These are phyloP conservation scores for Pseudogymnoascus sp. DNA, from an alignment of 2,329 filamentous ascomycete genomes.

Conservation along the genomic window DNA sequence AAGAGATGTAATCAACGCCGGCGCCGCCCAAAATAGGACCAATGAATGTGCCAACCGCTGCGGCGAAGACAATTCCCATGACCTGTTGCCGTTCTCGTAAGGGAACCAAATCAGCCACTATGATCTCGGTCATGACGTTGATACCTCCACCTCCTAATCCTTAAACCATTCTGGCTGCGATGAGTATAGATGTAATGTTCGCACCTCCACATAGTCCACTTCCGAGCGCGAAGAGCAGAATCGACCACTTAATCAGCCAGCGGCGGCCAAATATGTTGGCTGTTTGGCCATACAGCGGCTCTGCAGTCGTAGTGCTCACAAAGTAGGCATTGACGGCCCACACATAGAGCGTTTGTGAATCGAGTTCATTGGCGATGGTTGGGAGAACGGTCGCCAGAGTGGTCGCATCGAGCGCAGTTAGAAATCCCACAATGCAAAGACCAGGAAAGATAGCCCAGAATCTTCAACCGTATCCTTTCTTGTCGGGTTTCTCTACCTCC, in stretches of 20 bases:
- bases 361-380: constrained; percentile 14
- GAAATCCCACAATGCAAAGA: background rate
- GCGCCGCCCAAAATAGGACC: constrained; percentile 33
- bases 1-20: constrained; percentile 29
- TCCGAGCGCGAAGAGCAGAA: too few species aligned
- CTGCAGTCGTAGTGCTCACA: constrained; percentile 10
- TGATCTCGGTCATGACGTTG: constrained; percentile 15
- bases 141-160: too few species aligned
- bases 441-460: constrained; percentile 4
- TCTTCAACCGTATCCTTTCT: background rate
- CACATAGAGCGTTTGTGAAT: constrained; percentile 10
- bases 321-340: constrained; percentile 16
- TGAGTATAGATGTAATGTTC: too few species aligned
- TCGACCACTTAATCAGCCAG: too few species aligned
- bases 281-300: too few species aligned
- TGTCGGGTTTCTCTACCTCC: background rate
- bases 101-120: too few species aligned
- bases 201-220: too few species aligned
- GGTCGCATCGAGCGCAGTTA: constrained; percentile 14
- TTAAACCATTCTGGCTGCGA: too few species aligned
- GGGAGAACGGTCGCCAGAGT: constrained; percentile 15
- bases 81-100: too few species aligned
- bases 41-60: too few species aligned
- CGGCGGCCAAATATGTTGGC: too few species aligned
- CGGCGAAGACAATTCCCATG: too few species aligned